Evolutionary conservation across 2,329 filamentous ascomycete species (phyloP).

Genomic region (Pleomassaria siparia): DNA sequence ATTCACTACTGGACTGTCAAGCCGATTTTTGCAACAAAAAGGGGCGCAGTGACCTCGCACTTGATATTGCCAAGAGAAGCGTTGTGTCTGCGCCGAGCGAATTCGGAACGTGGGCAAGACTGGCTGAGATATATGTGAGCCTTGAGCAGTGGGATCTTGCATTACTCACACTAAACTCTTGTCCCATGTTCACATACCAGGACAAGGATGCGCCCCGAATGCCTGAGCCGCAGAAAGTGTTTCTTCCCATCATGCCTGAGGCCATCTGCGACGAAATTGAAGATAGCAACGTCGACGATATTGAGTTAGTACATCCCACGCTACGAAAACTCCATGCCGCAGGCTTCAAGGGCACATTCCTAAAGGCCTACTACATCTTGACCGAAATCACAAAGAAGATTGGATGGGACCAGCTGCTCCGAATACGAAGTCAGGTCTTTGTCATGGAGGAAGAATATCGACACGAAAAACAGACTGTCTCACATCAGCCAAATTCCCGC

Average conservation of each 20-base stretch:
- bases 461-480: slow-evolving; percentile 69
- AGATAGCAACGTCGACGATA: slow-evolving; percentile 76
- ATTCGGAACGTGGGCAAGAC: slow-evolving; percentile 92
- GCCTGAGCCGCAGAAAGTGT: slow-evolving; percentile 87
- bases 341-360: slow-evolving; percentile 90
- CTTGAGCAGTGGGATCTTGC: slow-evolving; percentile 97
- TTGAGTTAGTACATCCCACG: slow-evolving; percentile 84
- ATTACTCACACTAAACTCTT: slow-evolving; percentile 92
- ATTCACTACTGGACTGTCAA: slow-evolving; percentile 92
- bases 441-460: slow-evolving; percentile 99
- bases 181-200: slow-evolving; percentile 99
- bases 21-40: slow-evolving; percentile 90
- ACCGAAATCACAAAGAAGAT: slow-evolving; percentile 97
- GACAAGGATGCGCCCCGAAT: slow-evolving; percentile 95
- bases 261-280: slow-evolving; percentile 95
- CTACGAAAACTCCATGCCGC: slow-evolving; percentile 83
- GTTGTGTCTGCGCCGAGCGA: slow-evolving; percentile 95
- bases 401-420: slow-evolving; percentile 94
- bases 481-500: slow-evolving; percentile 53
- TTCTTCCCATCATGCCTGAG: slow-evolving; percentile 83
- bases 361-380: slow-evolving; percentile 89
- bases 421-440: slow-evolving; percentile 94
- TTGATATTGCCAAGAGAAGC: slow-evolving; percentile 90
- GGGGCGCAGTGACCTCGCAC: slow-evolving; percentile 79
- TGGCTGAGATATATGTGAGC: slow-evolving; percentile 90